A percentile compares a stretch with the other conserved stretches of the same genome.
These are phyloP conservation scores for Diplodia mutila DNA, from an alignment of 2,329 filamentous ascomycete species.

Conservation along the genomic window DNA sequence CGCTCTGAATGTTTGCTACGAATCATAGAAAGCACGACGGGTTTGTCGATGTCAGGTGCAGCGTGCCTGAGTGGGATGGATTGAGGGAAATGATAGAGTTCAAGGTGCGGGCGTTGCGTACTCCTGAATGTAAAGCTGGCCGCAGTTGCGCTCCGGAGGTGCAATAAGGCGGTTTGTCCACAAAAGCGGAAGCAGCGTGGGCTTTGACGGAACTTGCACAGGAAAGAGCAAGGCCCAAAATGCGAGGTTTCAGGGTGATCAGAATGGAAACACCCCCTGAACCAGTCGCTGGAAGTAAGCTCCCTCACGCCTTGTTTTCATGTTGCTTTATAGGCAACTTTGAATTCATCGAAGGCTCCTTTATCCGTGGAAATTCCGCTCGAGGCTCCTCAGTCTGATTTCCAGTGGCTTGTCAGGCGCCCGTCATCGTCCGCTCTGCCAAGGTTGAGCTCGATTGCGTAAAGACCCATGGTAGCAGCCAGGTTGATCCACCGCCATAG, in stretches of 20 bases:
- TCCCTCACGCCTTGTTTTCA: background rate
- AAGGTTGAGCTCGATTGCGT: slow-evolving; percentile 87
- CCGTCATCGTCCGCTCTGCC: slow-evolving; percentile 80
- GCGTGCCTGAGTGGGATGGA: background rate
- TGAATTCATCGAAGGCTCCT: background rate
- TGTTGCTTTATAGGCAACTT: background rate
- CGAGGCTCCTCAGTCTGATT: slow-evolving; percentile 70
- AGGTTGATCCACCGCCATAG: slow-evolving; percentile 94
- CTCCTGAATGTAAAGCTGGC: background rate
- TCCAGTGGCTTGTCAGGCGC: slow-evolving; percentile 81
- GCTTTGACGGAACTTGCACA: background rate
- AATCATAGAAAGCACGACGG: background rate
- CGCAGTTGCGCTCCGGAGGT: background rate
- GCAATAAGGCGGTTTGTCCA: background rate
- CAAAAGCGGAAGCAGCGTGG: background rate
- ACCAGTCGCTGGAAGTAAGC: background rate
- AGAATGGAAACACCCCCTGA: background rate
- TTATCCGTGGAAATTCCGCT: background rate
- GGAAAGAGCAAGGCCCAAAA: background rate
- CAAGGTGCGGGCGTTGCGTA: background rate
- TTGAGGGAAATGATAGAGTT: background rate
- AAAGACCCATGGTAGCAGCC: slow-evolving; percentile 83
- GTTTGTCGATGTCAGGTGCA: background rate
- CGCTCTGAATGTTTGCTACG: slow-evolving; percentile 1
- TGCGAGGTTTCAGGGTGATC: background rate